Evolutionary conservation across 768 basidiomycete genomes (phyloP), one percentile per base, ranked within the genome.

Genomic region (Calocera viscosa): DNA sequence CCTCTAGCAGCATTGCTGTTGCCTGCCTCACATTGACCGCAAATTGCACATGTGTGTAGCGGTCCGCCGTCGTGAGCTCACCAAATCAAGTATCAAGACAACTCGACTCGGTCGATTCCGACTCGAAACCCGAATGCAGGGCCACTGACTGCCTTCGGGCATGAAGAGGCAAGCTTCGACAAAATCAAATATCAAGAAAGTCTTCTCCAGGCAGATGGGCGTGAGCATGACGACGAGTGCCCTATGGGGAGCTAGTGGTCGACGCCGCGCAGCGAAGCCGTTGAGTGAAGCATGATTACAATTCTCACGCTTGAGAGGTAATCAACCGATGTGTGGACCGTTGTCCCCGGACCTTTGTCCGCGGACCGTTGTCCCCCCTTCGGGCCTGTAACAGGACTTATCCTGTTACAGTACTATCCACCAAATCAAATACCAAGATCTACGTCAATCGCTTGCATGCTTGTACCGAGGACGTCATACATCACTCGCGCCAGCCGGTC

Each of bases 101-200:
- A 28, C 53, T 60, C 53, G 53, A 19, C 19, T 32, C 53, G 24
- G 24, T 60, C 2, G 26, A 26, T 19, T 26, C 26, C 8, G 53
- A 60, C 7, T 19, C 53, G 53, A 60, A 60, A 60, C 53, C 53
- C 53, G 53, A 60, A 60, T 60, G 53, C 53, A 60, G 53, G 53
- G 53, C 53, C 53, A 60, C 30, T 32, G 26, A 60, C 14, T 32
- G 24, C 24, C 26, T 26, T 16, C 10, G 7, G 24, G 16, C 53
- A 32, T 26, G 53, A 26, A 60, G 19, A 32, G 53, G 53, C 53
- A 60, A 60, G 53, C 53, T 60, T 60, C 53, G 53, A 60, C 53
- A 2, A 60, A 60, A 60, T 60, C 53, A 60, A 60, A 60, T 60
- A 60, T 22, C 53, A 60, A 60, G 53, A 60, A 5, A 19, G 7